Evolutionary conservation across 179 eudicot genomes (phyloP).

Genomic region (Camellia oleifera): DNA sequence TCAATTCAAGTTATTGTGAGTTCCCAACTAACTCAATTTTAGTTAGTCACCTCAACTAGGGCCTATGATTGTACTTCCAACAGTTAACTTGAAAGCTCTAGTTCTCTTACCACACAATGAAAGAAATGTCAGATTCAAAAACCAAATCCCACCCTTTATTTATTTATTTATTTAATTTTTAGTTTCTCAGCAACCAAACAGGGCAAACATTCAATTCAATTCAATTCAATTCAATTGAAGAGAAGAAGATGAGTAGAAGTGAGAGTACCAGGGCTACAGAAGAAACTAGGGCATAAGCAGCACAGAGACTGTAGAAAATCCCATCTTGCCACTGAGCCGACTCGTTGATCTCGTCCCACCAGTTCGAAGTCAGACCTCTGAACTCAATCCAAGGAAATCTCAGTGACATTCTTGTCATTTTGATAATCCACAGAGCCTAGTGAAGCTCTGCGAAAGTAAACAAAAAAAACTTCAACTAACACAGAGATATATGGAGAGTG

Average conservation of each 20-base stretch:
- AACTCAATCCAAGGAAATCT: conserved; percentile 20
- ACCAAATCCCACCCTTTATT: background rate
- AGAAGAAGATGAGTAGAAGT: background rate
- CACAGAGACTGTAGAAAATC: conserved; percentile 64
- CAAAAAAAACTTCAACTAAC: background rate
- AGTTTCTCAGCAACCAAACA: background rate
- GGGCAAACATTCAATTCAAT: background rate
- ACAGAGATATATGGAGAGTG: background rate
- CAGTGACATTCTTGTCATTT: conserved; percentile 39
- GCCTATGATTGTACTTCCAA: background rate
- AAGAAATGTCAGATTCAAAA: conserved; percentile 10
- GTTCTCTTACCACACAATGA: background rate
- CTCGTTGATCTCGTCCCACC: conserved; percentile 79
- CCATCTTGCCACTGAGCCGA: conserved; percentile 79
- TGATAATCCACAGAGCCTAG: background rate
- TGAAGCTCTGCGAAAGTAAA: conserved; percentile 4
- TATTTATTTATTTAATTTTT: too few relatives aligned
- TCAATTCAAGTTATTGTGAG: background rate
- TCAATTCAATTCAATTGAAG: background rate
- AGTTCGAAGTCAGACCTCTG: conserved; percentile 25
- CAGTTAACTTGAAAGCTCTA: background rate
- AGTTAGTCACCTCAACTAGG: background rate
- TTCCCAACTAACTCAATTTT: background rate
- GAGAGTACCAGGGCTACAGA: conserved; percentile 57
- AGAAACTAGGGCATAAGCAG: conserved; percentile 65